A percentile compares a stretch with the other conserved stretches of the same genome.
Conservation (phyloP, 2,329 filamentous ascomycete genomes). For the Leptographium wingfieldii region DNA sequence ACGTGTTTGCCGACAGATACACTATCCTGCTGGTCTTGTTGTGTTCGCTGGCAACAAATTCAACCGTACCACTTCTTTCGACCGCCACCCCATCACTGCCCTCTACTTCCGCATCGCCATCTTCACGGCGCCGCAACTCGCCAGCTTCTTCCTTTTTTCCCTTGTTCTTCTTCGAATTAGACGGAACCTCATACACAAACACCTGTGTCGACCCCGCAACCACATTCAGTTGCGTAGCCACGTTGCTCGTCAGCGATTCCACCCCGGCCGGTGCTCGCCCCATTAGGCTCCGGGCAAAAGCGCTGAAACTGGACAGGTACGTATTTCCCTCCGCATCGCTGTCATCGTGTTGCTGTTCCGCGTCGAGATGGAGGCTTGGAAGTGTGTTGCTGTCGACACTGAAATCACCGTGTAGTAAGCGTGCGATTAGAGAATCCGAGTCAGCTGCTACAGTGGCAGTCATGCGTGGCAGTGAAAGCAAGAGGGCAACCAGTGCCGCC, state of each 20-base stretch:
- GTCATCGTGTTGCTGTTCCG: not conserved
- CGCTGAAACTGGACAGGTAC: conserved; percentile 50
- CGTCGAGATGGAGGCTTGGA: not conserved
- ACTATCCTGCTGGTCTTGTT: conserved; percentile 29
- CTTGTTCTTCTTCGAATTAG: conserved; percentile 31
- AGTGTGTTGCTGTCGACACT: not conserved
- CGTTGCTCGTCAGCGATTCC: conserved; percentile 49
- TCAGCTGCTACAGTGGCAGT: not conserved
- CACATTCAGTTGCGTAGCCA: conserved; percentile 45
- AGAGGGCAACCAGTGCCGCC: not conserved
- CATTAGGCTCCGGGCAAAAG: conserved; percentile 50
- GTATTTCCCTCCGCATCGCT: conserved; percentile 4
- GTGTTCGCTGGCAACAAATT: conserved; percentile 4
- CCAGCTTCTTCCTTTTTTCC: conserved; percentile 6
- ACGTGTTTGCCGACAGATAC: conserved; percentile 80
- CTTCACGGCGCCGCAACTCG: conserved; percentile 15
- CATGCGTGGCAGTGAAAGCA: not conserved
- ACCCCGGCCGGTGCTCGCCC: conserved; percentile 44
- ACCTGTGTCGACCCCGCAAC: conserved; percentile 47
- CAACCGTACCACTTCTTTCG: too few species aligned
- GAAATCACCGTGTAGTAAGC: not conserved
- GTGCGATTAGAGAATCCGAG: not conserved
- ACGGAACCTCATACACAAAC: conserved; percentile 49
- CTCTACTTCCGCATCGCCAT: not conserved
- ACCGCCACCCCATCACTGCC: conserved; percentile 4